Conservation (phyloP, 306 rosid genomes). For the Vigna hirtella region DNA sequence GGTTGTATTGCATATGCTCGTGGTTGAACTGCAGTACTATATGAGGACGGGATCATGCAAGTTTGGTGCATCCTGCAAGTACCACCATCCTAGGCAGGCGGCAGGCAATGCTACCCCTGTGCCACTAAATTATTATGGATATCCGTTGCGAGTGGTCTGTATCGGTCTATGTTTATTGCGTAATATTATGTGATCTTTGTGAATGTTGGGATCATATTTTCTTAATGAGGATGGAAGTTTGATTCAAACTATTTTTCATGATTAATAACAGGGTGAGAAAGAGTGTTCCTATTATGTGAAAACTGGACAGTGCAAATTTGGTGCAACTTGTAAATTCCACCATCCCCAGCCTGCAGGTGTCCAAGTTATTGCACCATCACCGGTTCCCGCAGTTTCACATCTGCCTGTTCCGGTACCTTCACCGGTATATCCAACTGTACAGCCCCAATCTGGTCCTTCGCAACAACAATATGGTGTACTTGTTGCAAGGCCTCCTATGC, state of each 20-base stretch:
- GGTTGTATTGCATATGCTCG: slow-evolving; percentile 32
- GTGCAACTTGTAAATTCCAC: slow-evolving; percentile 89
- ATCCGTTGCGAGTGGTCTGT: slow-evolving; percentile 70
- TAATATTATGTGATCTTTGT: slow-evolving; percentile 36
- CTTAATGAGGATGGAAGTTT: slow-evolving; percentile 14
- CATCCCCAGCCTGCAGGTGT: slow-evolving; percentile 84
- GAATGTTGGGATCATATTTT: slow-evolving; percentile 7
- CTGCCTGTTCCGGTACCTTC: slow-evolving; percentile 57
- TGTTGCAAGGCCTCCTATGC: slow-evolving; percentile 83
- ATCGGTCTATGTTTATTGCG: slow-evolving; percentile 33
- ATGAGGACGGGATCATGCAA: slow-evolving; percentile 85
- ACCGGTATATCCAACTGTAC: slow-evolving; percentile 71
- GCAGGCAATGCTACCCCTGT: slow-evolving; percentile 60
- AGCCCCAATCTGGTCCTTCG: slow-evolving; percentile 79
- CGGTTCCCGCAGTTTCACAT: slow-evolving; percentile 65
- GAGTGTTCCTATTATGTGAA: slow-evolving; percentile 97
- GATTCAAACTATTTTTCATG: slow-evolving; percentile 35
- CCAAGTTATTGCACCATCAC: slow-evolving; percentile 66
- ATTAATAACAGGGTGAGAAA: slow-evolving; percentile 81
- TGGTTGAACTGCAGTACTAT: slow-evolving; percentile 71
- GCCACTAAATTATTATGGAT: slow-evolving; percentile 71
- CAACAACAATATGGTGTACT: slow-evolving; percentile 78
- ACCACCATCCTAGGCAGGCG: slow-evolving; percentile 86
- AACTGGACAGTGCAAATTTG: slow-evolving; percentile 96
- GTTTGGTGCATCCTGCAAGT: slow-evolving; percentile 89